A percentile compares a stretch with the other conserved stretches of the same genome.
These are phyloP conservation scores for Suhomyces sp. DNA, from an alignment of 805 yeast genomes.

Conservation along the genomic window DNA sequence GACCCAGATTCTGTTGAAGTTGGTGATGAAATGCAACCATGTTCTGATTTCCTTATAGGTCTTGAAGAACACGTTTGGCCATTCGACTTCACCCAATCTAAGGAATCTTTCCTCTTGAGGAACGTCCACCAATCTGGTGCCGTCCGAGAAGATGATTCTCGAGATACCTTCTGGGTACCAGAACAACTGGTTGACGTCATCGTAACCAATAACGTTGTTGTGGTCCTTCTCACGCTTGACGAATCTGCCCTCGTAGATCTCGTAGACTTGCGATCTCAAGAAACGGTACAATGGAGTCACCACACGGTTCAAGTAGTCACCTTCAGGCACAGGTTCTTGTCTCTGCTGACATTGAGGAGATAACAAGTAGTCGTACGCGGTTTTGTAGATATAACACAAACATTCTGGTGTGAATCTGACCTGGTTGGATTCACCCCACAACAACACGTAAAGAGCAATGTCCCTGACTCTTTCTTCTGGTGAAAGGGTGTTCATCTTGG, in stretches of 20 bases:
- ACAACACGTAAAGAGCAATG: slow-evolving; percentile 65
- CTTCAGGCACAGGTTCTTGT: slow-evolving; percentile 78
- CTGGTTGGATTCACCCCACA: slow-evolving; percentile 92
- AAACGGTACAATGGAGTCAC: slow-evolving; percentile 86
- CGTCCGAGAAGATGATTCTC: slow-evolving; percentile 87
- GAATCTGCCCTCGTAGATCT: slow-evolving; percentile 75
- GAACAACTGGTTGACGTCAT: slow-evolving; percentile 96
- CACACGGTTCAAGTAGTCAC: slow-evolving; percentile 87
- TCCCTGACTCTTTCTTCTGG: slow-evolving; percentile 83
- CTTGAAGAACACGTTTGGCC: slow-evolving; percentile 91
- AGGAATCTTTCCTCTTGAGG: slow-evolving; percentile 87
- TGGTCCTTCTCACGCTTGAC: slow-evolving; percentile 85
- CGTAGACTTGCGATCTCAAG: slow-evolving; percentile 78
- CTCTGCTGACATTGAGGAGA: slow-evolving; percentile 91
- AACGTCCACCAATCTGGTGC: slow-evolving; percentile 84
- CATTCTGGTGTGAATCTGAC: slow-evolving; percentile 84
- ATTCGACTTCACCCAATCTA: slow-evolving; percentile 85
- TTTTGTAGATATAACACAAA: slow-evolving; percentile 91
- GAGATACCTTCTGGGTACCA: slow-evolving; percentile 99
- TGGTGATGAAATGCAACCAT: slow-evolving; percentile 93
- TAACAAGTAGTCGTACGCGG: slow-evolving; percentile 84
- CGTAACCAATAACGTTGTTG: slow-evolving; percentile 82
- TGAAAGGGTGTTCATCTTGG: slow-evolving; percentile 65
- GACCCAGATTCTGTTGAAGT: slow-evolving; percentile 98
- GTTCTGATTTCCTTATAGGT: slow-evolving; percentile 95